These are phyloP conservation scores for Hanseniaspora gamundiae DNA, from an alignment of 1,139 yeast species.

Conservation along the genomic window DNA sequence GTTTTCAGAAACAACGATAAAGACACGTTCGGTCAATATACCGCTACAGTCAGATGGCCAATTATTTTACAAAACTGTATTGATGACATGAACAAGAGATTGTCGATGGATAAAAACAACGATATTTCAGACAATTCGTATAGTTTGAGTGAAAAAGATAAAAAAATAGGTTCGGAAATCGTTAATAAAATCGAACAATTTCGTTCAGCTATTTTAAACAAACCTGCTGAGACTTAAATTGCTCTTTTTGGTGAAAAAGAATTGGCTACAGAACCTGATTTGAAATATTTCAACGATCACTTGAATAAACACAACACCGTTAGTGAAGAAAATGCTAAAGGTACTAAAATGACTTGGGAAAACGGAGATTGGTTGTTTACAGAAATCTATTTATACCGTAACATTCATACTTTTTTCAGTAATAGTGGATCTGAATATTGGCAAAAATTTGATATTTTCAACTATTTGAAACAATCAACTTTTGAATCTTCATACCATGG, in stretches of 20 bases:
- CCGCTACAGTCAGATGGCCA: constrained; percentile 82
- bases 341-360: constrained; percentile 47
- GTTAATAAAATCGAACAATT: constrained; percentile 25
- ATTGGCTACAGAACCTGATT: constrained; percentile 33
- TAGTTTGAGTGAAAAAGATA: constrained; percentile 11
- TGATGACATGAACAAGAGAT: constrained; percentile 36
- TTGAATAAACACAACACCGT: constrained; percentile 22
- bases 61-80: constrained; percentile 57
- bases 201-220: constrained; percentile 29
- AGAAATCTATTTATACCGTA: constrained; percentile 76
- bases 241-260: constrained; percentile 33
- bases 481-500: constrained; percentile 68
- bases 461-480: constrained; percentile 54
- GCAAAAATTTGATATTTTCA: constrained; percentile 47
- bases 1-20: constrained; percentile 43
- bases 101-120: constrained; percentile 23
- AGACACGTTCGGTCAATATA: constrained; percentile 69
- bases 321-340: constrained; percentile 12
- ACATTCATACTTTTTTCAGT: constrained; percentile 38
- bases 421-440: constrained; percentile 32
- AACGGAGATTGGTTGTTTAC: constrained; percentile 88
- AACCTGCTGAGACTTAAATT: constrained; percentile 22
- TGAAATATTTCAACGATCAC: constrained; percentile 35
- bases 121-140: constrained; percentile 14
- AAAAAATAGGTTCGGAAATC: constrained; percentile 11